Evolutionary conservation across 257 asterid species (phyloP).

Genomic region (Fraxinus americana): DNA sequence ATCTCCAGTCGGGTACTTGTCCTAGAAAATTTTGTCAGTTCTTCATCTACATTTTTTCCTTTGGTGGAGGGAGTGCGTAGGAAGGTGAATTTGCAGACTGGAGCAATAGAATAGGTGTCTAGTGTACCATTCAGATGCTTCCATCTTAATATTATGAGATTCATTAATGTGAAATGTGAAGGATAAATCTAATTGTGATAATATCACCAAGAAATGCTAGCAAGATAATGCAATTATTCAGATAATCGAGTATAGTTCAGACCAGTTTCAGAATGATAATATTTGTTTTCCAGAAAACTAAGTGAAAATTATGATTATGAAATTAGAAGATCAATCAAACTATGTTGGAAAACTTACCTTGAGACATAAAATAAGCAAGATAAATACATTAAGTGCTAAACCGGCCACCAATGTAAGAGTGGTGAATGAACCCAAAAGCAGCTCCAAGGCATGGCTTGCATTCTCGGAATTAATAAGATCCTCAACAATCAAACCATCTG

Average conservation of each 20-base stretch:
- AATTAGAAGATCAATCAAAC: neutral
- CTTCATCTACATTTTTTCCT: neutral
- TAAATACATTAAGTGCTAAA: slow-evolving; percentile 60
- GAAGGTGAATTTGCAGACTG: neutral
- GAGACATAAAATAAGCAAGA: slow-evolving; percentile 62
- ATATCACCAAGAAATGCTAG: neutral
- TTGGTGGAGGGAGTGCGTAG: neutral
- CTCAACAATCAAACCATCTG: slow-evolving; percentile 61
- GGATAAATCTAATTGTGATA: neutral
- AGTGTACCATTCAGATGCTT: neutral
- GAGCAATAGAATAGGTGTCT: neutral
- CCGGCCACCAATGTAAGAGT: slow-evolving; percentile 66
- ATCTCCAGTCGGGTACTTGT: neutral
- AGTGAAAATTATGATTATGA: neutral
- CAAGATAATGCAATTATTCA: neutral
- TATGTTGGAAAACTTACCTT: slow-evolving; percentile 50
- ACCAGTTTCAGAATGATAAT: slow-evolving; percentile 13
- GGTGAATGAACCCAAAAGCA: slow-evolving; percentile 67
- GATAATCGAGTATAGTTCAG: neutral
- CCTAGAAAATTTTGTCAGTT: neutral
- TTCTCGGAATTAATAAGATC: slow-evolving; percentile 49
- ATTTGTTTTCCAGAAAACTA: slow-evolving; percentile 17
- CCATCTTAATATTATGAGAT: neutral
- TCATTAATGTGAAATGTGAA: neutral
- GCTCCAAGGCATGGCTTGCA: slow-evolving; percentile 60